These are phyloP conservation scores for Saturnispora diversa DNA, from an alignment of 805 yeast species.

Conservation along the genomic window DNA sequence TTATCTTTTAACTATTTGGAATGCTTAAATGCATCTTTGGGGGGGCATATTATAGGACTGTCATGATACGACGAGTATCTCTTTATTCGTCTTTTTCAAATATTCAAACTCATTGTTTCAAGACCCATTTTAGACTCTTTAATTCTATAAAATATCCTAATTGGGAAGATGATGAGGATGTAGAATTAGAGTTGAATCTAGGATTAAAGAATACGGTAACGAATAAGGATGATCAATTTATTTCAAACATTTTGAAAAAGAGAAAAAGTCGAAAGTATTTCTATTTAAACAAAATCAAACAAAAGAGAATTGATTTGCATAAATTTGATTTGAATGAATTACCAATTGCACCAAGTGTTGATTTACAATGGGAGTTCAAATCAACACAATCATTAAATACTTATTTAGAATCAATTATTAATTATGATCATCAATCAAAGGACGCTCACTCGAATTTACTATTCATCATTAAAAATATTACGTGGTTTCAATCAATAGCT, in stretches of 20 bases:
- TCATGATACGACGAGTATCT: too few species aligned
- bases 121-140: not conserved
- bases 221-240: not conserved
- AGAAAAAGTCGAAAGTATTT: not conserved
- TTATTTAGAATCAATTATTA: not conserved
- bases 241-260: not conserved
- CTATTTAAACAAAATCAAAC: not conserved
- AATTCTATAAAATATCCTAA: not conserved
- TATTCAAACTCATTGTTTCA: too few species aligned
- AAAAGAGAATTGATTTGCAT: not conserved
- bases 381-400: too few species aligned
- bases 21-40: too few species aligned
- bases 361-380: too few species aligned
- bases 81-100: too few species aligned
- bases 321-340: constrained; percentile 3
- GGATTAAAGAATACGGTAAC: not conserved
- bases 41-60: too few species aligned
- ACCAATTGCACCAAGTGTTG: too few species aligned
- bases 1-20: too few species aligned
- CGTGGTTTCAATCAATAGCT: not conserved
- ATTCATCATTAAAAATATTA: not conserved
- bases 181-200: constrained; percentile 4
- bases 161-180: not conserved
- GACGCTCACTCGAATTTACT: too few species aligned
- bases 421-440: not conserved